Percentiles rank a stretch among this genome's conserved stretches.
Evolutionary conservation across 176 grass and related monocot genomes (phyloP).

Genomic region (Musa beccarii): DNA sequence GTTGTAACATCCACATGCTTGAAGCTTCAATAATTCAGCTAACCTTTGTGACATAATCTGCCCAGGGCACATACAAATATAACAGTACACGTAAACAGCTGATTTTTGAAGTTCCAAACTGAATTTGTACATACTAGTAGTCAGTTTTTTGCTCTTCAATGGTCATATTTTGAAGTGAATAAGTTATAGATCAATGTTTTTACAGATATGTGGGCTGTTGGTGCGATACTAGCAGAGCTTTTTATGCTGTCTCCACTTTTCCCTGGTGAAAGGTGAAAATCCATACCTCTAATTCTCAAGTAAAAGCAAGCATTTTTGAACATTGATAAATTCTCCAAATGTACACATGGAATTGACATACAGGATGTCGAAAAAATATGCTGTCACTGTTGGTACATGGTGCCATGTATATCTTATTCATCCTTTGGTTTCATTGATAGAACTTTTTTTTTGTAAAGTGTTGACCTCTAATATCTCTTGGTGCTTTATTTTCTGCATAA

Average conservation of each 20-base stretch:
- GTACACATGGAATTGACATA: not conserved
- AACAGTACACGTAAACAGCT: too few relatives aligned
- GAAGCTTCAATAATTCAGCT: too few relatives aligned
- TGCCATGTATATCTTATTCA: not conserved
- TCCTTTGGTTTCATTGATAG: not conserved
- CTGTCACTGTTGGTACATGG: not conserved
- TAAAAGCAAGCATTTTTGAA: not conserved
- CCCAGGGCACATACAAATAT: too few relatives aligned
- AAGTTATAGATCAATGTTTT: constrained; percentile 12
- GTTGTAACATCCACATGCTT: too few relatives aligned
- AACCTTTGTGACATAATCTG: too few relatives aligned
- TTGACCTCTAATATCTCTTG: too few relatives aligned
- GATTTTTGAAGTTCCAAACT: not conserved
- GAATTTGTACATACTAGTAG: too few relatives aligned
- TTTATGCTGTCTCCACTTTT: constrained; percentile 74
- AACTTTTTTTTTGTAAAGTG: too few relatives aligned
- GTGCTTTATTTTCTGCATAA: too few relatives aligned
- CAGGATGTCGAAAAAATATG: not conserved
- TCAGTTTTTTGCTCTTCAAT: not conserved
- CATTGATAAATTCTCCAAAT: not conserved
- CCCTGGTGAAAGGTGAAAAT: constrained; percentile 73
- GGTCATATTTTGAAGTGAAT: not conserved
- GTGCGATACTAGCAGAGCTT: constrained; percentile 88
- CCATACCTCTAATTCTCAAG: not conserved
- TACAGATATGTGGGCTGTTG: constrained; percentile 86